Evolutionary conservation across 2,329 filamentous ascomycete species (phyloP).

Genomic region (Davidsoniella australis): DNA sequence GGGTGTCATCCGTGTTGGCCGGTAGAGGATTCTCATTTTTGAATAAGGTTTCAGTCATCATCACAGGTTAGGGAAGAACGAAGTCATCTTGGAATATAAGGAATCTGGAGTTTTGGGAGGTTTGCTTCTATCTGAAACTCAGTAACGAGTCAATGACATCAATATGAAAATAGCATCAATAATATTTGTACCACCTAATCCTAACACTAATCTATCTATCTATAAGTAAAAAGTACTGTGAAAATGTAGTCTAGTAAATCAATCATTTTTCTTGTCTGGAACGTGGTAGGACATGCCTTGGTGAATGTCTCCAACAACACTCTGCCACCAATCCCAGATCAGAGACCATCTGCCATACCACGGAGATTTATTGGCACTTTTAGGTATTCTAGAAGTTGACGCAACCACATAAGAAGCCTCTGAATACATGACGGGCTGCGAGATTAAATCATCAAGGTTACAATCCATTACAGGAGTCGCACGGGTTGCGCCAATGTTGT

Average conservation of each 20-base stretch:
- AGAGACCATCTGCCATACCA: slow-evolving; percentile 20
- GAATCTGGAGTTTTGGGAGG: slow-evolving; percentile 4
- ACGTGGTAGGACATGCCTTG: slow-evolving; percentile 5
- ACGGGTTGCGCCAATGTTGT: slow-evolving; percentile 22
- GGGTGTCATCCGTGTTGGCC: slow-evolving; percentile 70
- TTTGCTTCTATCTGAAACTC: not conserved
- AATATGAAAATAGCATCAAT: slow-evolving; percentile 2
- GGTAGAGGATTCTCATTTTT: slow-evolving; percentile 16
- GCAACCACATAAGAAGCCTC: slow-evolving; percentile 19
- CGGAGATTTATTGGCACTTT: slow-evolving; percentile 19
- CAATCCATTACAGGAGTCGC: slow-evolving; percentile 26
- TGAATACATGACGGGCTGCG: not conserved
- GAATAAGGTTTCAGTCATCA: not conserved
- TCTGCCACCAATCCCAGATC: slow-evolving; percentile 5
- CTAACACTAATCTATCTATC: too few species aligned
- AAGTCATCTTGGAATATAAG: not conserved
- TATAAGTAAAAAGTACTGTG: too few species aligned
- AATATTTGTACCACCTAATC: not conserved
- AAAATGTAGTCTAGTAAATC: too few species aligned
- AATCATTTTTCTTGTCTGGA: not conserved
- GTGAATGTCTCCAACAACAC: not conserved
- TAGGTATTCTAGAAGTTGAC: slow-evolving; percentile 22
- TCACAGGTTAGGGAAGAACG: not conserved
- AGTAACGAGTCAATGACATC: slow-evolving; percentile 4
- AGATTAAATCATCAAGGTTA: not conserved